phyloP scores from a whole-genome alignment of 2,329 filamentous ascomycete species.

The Diplodia mutila region DNA sequence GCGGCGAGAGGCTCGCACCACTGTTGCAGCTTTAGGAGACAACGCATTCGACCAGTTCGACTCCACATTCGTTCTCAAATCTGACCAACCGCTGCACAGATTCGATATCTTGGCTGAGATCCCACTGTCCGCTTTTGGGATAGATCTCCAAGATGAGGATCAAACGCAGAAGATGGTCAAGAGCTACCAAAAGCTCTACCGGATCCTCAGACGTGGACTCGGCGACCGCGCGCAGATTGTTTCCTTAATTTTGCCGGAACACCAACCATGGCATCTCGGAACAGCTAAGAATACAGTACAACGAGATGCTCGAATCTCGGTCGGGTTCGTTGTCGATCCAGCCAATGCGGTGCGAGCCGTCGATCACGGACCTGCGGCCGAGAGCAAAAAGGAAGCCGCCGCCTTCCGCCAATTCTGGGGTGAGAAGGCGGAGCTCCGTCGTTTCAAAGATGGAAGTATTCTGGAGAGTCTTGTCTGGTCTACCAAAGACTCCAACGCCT shows the following conservation, averaged over 20 bases:
- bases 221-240: slow-evolving; percentile 74
- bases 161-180: slow-evolving; percentile 36
- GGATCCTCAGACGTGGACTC: slow-evolving; percentile 70
- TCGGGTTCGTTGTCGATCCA: slow-evolving; percentile 75
- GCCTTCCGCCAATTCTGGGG: slow-evolving; percentile 93
- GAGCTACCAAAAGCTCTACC: slow-evolving; percentile 63
- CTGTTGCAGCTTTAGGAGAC: slow-evolving; percentile 75
- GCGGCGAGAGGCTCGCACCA: slow-evolving; percentile 73
- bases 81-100: slow-evolving; percentile 55
- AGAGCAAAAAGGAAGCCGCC: slow-evolving; percentile 80
- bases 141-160: slow-evolving; percentile 33
- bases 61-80: slow-evolving; percentile 73
- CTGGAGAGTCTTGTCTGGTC: slow-evolving; percentile 89
- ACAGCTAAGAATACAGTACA: slow-evolving; percentile 33
- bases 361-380: slow-evolving; percentile 84
- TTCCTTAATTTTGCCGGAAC: slow-evolving; percentile 37
- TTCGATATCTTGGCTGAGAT: slow-evolving; percentile 59
- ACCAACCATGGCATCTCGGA: slow-evolving; percentile 43
- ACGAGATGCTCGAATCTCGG: slow-evolving; percentile 51
- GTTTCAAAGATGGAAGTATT: slow-evolving; percentile 95
- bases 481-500: slow-evolving; percentile 59
- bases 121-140: slow-evolving; percentile 38
- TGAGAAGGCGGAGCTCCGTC: slow-evolving; percentile 85
- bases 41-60: slow-evolving; percentile 79
- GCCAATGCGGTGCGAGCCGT: slow-evolving; percentile 74